phyloP scores from a whole-genome alignment of 129 eudicot genomes.

The Kitagawia praeruptora region DNA sequence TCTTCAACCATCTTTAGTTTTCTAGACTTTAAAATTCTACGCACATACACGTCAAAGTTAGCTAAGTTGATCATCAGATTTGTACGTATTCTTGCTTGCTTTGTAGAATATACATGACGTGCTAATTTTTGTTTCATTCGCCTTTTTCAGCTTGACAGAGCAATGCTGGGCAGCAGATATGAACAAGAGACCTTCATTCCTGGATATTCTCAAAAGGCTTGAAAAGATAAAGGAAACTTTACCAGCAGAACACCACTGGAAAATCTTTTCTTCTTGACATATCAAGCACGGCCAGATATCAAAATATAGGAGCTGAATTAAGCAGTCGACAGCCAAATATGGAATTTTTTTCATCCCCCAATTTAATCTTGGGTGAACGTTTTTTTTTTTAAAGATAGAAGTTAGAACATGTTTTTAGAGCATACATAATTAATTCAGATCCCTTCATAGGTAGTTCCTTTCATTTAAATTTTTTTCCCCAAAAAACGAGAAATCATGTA shows the following conservation, averaged over 20 bases:
- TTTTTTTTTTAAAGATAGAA: not conserved
- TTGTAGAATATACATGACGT: not conserved
- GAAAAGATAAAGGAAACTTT: constrained; percentile 62
- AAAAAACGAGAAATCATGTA: not conserved
- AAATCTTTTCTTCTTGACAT: constrained; percentile 39
- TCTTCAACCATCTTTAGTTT: not conserved
- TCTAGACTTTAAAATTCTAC: not conserved
- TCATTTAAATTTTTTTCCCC: not conserved
- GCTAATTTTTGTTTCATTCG: constrained; percentile 12
- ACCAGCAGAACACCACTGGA: constrained; percentile 72
- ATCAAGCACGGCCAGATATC: not conserved
- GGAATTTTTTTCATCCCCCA: not conserved
- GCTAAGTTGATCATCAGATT: not conserved
- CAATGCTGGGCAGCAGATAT: constrained; percentile 81
- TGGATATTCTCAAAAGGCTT: constrained; percentile 70
- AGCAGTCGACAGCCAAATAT: not conserved
- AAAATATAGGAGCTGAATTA: not conserved
- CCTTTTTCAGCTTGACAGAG: constrained; percentile 45
- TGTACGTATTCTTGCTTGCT: not conserved
- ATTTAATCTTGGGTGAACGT: not conserved
- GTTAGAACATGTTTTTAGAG: not conserved
- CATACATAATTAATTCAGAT: not conserved
- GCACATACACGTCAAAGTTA: not conserved
- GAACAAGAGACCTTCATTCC: constrained; percentile 75
- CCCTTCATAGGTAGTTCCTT: not conserved